Conservation (phyloP, 2,329 filamentous ascomycete genomes). For the Aspergillus sp. region DNA sequence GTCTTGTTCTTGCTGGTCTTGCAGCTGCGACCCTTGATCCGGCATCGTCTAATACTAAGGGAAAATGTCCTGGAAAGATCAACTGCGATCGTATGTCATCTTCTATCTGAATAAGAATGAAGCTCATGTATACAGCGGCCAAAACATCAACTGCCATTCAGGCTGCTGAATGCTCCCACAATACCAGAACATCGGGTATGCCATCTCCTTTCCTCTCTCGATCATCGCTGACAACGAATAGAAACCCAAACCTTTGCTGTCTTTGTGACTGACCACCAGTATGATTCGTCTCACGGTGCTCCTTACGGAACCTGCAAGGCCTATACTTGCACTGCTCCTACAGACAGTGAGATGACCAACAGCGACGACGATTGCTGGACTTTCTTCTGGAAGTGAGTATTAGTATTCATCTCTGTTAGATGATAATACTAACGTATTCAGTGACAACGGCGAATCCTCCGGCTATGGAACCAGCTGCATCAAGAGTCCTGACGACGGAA, state of each 20-base stretch:
- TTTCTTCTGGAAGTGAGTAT: constrained; percentile 33
- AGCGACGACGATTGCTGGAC: constrained; percentile 36
- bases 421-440: not conserved
- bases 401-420: too few relatives aligned
- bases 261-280: constrained; percentile 41
- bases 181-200: constrained; percentile 27
- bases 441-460: constrained; percentile 12
- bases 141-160: constrained; percentile 34
- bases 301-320: constrained; percentile 46
- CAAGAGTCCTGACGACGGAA: constrained; percentile 31
- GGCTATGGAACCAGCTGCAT: constrained; percentile 32
- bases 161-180: constrained; percentile 35
- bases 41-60: constrained; percentile 31
- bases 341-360: constrained; percentile 22
- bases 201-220: too few relatives aligned
- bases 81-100: constrained; percentile 23
- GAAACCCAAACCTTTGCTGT: constrained; percentile 33
- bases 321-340: constrained; percentile 37
- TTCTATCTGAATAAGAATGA: too few relatives aligned
- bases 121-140: constrained; percentile 14
- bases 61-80: constrained; percentile 22
- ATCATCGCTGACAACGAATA: not conserved
- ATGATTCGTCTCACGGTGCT: constrained; percentile 39
- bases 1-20: constrained; percentile 11
- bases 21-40: constrained; percentile 27